Evolutionary conservation across 495 filamentous ascomycete species (phyloP), one percentile per base, ranked within the genome.

Genomic region (Amphirosellinia nigrospora): DNA sequence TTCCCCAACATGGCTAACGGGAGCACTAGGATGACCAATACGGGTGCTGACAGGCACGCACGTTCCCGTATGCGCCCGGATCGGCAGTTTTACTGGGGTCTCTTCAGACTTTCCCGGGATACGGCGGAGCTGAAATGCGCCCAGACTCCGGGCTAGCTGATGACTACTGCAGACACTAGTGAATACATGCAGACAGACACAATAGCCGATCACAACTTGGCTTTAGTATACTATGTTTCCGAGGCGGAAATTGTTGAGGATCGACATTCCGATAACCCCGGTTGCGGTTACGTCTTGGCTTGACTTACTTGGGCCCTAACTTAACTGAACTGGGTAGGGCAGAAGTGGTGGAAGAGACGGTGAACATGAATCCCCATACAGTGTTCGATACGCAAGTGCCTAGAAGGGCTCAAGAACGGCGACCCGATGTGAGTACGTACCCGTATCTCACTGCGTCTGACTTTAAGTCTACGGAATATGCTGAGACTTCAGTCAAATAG

Each of bases 121-220:
- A 50, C n/a, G 43, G 45, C 43, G 28, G 28, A 64, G 61, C 61
- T 64, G 61, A 64, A 64, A 62, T 64, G 61, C 43, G 61, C 61
- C 61, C 38, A 64, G 61, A 32, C 4, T 64, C 41, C 36, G 61
- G 26, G 28, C 36, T 64, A 64, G 61, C 61, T 48, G 61, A 64
- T 26, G 26, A 43, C 61, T 32, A 32, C 9, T 36, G 30, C 32
- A 32, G 19, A 58, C 30, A 58, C 55, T 58, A 58, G 55, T 36
- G 55, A 58, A 58, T 36, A 36, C 55, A 3, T 36, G 55, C 55
- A 58, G 55, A 58, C 19, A 36, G 16, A 15, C 55, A n/a, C 32
- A 2, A 2, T 58, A 58, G 55, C 55, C 28, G 53, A 58, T 58
- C 30, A 64, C 61, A 34, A 50, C 16, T 48, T 28, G 13, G 19